Base-by-base conservation (phyloP, 1,284 basidiomycete species). In the Cystobasidium pallidum region DNA sequence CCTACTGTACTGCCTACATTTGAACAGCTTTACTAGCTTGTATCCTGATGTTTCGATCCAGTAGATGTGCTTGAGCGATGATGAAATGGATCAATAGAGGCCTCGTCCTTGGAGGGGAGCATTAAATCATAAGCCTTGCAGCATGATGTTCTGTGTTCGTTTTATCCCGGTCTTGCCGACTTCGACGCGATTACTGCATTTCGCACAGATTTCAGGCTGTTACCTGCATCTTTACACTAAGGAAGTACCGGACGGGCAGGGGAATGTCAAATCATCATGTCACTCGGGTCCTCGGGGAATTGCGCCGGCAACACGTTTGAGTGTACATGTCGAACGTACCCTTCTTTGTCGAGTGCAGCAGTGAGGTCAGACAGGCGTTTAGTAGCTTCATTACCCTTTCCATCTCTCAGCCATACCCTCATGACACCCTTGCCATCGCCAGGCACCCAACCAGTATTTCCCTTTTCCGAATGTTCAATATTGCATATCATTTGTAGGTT, bases 351-450 rank as follows among this genome's bases (percentile, higher is more conserved):
- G 7, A n/a, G 15, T 21, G 17, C 15, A 57, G 6, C 32, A 34
- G 30, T 21, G 17, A 61, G 43, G 17, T 61, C 58, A 1, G 7
- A 0, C 4, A 61, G 26, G 8, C 58, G 58, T 10, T 26, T 30
- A 3, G 39, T 11, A 61, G 58, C 58, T 39, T 43, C 62, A 26
- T 65, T 21, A 4, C 30, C 7, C 41, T 58, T 67, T n/a, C 52
- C 66, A 26, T 67, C 36, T 32, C 30, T 39, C 11, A 67, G 17
- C 57, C 58, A 47, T 21, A 70, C 32, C 19, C 67, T 34, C 67
- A 70, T 70, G 17, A 26, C 21, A 30, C 67, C 67, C 30, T 70
- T 70, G 6, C 67, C 67, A 62, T 70, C 67, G 19, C 67, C 67
- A 19, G 11, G 11, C 10, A 39, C n/a, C 67, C 67, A 70, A 11